These are phyloP conservation scores for Thelonectria olida DNA, from an alignment of 2,329 filamentous ascomycete species.

Conservation along the genomic window DNA sequence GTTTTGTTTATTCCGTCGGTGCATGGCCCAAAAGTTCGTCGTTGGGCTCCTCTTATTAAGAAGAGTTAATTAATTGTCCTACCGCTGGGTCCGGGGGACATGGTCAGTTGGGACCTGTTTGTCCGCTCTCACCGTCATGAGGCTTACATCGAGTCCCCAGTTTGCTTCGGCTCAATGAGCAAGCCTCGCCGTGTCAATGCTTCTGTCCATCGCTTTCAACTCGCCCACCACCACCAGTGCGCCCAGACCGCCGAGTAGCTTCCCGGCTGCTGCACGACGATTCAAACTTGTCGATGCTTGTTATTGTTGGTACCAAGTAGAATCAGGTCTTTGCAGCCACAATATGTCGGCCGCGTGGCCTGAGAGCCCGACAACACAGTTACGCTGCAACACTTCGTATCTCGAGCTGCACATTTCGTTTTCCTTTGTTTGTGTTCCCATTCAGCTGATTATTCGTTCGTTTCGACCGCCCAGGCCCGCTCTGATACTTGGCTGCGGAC, in stretches of 20 bases:
- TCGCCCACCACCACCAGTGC: background rate
- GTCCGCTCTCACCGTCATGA: background rate
- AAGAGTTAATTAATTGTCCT: slow-evolving; percentile 3
- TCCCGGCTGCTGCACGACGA: background rate
- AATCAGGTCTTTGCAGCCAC: slow-evolving; percentile 1
- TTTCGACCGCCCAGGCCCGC: background rate
- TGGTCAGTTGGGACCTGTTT: too few relatives aligned
- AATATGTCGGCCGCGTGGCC: slow-evolving; percentile 2
- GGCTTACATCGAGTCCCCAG: background rate
- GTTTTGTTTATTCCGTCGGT: slow-evolving; percentile 14
- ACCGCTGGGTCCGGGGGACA: too few relatives aligned
- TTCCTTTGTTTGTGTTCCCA: background rate
- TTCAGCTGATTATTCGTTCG: background rate
- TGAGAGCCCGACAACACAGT: background rate
- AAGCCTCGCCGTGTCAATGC: too few relatives aligned
- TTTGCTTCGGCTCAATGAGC: too few relatives aligned
- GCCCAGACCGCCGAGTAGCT: slow-evolving; percentile 2
- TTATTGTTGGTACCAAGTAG: background rate
- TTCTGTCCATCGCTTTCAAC: background rate
- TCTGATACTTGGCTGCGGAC: background rate
- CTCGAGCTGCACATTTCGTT: background rate
- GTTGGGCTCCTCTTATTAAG: background rate
- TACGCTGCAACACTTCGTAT: background rate
- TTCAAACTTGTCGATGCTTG: background rate
- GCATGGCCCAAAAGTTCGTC: slow-evolving; percentile 8